Evolutionary conservation across 257 asterid genomes (phyloP).

Genomic region (Nicotiana sylvestris): DNA sequence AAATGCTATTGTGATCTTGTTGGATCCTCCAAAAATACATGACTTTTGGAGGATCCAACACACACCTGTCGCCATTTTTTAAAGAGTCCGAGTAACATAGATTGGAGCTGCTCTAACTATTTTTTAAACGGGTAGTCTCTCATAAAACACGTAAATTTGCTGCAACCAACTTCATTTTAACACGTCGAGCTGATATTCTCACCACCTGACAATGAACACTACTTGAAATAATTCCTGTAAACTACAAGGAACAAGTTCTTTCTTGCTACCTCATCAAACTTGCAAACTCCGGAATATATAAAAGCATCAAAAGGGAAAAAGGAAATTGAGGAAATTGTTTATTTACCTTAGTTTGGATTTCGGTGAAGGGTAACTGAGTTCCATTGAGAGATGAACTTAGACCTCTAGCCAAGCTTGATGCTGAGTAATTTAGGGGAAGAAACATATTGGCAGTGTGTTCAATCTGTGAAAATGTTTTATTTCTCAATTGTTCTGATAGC

Average conservation of each 20-base stretch:
- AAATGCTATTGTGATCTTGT: too few relatives aligned
- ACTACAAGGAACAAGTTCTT: background rate
- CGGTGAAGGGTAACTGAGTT: slow-evolving; percentile 13
- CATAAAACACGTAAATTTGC: background rate
- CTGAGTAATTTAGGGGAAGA: slow-evolving; percentile 17
- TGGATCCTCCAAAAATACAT: too few relatives aligned
- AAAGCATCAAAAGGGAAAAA: background rate
- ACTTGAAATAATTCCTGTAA: background rate
- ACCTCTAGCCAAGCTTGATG: slow-evolving; percentile 16
- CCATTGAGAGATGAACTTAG: slow-evolving; percentile 18
- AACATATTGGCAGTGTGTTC: slow-evolving; percentile 11
- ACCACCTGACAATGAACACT: too few relatives aligned
- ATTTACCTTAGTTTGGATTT: slow-evolving; percentile 13
- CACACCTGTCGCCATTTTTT: too few relatives aligned
- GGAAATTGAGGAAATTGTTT: background rate
- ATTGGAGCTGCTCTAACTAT: too few relatives aligned
- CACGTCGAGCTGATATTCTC: background rate
- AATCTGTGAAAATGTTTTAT: slow-evolving; percentile 12
- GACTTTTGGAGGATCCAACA: too few relatives aligned
- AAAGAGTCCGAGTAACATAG: too few relatives aligned
- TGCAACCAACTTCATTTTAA: background rate
- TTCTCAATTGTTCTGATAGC: background rate
- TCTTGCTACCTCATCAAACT: background rate
- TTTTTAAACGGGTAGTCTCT: too few relatives aligned
- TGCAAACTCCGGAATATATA: background rate